phyloP scores from a whole-genome alignment of 768 basidiomycete genomes.

The Boletus tomentosulus region DNA sequence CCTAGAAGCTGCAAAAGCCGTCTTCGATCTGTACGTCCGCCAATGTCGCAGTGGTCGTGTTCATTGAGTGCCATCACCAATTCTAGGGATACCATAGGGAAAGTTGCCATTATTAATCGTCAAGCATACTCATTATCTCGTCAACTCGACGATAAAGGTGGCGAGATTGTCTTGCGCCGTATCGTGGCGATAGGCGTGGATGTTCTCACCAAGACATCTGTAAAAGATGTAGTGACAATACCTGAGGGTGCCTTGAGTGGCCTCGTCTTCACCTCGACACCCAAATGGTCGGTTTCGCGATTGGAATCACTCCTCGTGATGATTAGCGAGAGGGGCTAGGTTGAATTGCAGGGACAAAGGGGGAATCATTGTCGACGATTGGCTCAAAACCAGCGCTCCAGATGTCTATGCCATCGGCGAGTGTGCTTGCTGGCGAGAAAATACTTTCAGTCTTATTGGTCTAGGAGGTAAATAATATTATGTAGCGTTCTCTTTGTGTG shows the following conservation, averaged over 20 bases:
- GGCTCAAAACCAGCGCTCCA: conserved; percentile 50
- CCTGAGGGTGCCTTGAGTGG: conserved; percentile 41
- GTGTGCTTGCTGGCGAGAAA: conserved; percentile 64
- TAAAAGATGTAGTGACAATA: conserved; percentile 36
- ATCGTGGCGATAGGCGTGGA: conserved; percentile 59
- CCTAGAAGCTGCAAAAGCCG: conserved; percentile 1
- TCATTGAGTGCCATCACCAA: neutral
- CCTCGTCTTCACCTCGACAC: conserved; percentile 44
- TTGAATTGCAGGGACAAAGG: conserved; percentile 47
- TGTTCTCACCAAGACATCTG: conserved; percentile 42
- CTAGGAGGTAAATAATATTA: conserved; percentile 47
- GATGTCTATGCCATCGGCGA: conserved; percentile 74
- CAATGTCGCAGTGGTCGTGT: neutral
- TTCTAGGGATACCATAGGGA: conserved; percentile 32
- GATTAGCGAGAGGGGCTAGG: conserved; percentile 54
- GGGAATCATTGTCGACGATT: conserved; percentile 57
- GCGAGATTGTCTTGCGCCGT: conserved; percentile 56
- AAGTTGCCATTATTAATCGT: conserved; percentile 53
- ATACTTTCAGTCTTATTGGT: conserved; percentile 70
- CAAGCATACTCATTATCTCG: conserved; percentile 52
- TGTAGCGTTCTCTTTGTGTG: neutral
- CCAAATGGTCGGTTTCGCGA: conserved; percentile 60
- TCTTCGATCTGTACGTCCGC: neutral
- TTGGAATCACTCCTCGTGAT: conserved; percentile 69
- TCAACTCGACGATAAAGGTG: conserved; percentile 53